Conservation (phyloP, 768 basidiomycete genomes). For the Pleurotus citrinopileatus region DNA sequence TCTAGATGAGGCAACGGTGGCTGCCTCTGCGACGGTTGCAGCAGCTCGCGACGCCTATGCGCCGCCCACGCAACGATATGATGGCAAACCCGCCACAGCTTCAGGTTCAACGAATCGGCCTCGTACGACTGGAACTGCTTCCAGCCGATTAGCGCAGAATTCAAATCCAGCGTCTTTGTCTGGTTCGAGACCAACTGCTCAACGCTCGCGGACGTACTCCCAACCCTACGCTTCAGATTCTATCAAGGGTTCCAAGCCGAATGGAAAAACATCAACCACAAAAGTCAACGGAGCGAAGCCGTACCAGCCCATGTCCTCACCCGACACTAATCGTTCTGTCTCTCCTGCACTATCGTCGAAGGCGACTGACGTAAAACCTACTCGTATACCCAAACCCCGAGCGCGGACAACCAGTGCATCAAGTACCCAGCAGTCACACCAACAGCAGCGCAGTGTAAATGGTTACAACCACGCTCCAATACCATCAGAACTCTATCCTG, state of each 20-base stretch:
- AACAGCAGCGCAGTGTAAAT: constrained; percentile 12
- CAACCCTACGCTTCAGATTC: constrained; percentile 50
- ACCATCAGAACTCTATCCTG: constrained; percentile 23
- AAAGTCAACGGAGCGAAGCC: constrained; percentile 27
- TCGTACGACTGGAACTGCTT: constrained; percentile 5
- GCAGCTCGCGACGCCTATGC: constrained; percentile 15
- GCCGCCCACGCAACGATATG: constrained; percentile 3
- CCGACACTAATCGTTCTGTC: constrained; percentile 36
- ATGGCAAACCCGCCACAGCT: neutral
- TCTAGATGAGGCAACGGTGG: constrained; percentile 46
- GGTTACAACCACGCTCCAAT: constrained; percentile 17
- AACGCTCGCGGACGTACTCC: constrained; percentile 64
- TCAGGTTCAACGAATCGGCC: neutral
- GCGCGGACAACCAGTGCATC: constrained; percentile 18
- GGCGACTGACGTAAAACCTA: constrained; percentile 41
- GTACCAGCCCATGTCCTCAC: constrained; percentile 24
- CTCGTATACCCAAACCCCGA: constrained; percentile 45
- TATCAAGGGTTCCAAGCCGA: constrained; percentile 20
- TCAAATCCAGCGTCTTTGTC: constrained; percentile 14
- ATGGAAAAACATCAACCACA: neutral
- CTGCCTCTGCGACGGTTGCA: constrained; percentile 28
- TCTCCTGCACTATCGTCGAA: constrained; percentile 32
- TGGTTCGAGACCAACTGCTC: constrained; percentile 28
- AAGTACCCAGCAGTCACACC: constrained; percentile 16
- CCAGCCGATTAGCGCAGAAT: constrained; percentile 14